These are phyloP conservation scores for Penicillium soppii DNA, from an alignment of 495 filamentous ascomycete species.

Conservation along the genomic window DNA sequence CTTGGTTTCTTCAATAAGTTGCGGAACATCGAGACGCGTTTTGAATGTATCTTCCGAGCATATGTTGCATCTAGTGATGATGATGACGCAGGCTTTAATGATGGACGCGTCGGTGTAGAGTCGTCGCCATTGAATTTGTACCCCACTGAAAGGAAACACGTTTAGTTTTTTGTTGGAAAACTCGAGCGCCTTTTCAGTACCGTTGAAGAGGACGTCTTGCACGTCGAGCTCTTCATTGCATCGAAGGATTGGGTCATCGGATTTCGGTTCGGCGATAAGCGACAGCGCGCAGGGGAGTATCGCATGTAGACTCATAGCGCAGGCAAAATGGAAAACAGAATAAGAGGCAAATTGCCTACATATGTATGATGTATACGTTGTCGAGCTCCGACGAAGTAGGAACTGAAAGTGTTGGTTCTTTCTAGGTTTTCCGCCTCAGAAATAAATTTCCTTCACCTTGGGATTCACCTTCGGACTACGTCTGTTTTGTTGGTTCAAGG, in stretches of 20 bases:
- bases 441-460: no score
- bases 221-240: constrained; percentile 25
- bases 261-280: constrained; percentile 27
- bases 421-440: no score
- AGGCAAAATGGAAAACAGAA: no score
- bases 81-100: constrained; percentile 52
- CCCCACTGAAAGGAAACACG: constrained; percentile 71
- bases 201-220: constrained; percentile 28
- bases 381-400: no score
- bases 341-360: no score
- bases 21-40: constrained; percentile 1
- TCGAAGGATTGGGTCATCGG: constrained; percentile 44
- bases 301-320: constrained; percentile 17
- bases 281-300: constrained; percentile 24
- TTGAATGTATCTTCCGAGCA: neutral
- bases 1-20: constrained; percentile 17
- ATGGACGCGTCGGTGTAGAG: constrained; percentile 79
- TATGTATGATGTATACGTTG: no score
- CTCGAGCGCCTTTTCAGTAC: constrained; percentile 37
- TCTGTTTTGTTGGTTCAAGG: no score
- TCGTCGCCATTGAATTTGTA: constrained; percentile 71
- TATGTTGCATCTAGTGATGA: constrained; percentile 26
- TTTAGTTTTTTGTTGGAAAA: constrained; percentile 64
- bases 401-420: no score
- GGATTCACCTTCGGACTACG: no score